These are phyloP conservation scores for Cryptococcus jaspeensis DNA, from an alignment of 1,284 basidiomycete genomes.

Conservation along the genomic window DNA sequence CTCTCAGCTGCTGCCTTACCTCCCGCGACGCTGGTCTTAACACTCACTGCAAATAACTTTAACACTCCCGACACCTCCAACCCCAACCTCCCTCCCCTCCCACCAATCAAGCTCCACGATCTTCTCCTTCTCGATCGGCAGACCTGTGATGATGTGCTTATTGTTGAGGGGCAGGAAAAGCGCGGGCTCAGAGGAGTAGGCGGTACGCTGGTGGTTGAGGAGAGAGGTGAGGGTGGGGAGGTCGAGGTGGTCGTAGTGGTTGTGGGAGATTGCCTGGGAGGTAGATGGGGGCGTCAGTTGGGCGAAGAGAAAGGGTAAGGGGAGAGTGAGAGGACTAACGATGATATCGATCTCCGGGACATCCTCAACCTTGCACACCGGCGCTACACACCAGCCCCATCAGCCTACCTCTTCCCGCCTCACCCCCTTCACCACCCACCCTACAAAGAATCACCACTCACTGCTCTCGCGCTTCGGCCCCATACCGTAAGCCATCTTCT, in stretches of 20 bases:
- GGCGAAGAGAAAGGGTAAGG: not conserved
- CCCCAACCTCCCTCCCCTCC: constrained; percentile 50
- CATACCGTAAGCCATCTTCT: constrained; percentile 59
- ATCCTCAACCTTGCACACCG: constrained; percentile 61
- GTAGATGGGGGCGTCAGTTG: not conserved
- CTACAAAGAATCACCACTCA: constrained; percentile 34
- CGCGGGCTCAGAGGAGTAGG: constrained; percentile 55
- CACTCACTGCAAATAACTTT: constrained; percentile 39
- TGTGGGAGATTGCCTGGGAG: constrained; percentile 55
- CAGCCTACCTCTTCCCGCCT: too few relatives aligned
- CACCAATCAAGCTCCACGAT: constrained; percentile 71
- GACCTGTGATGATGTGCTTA: constrained; percentile 53
- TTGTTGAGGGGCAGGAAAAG: constrained; percentile 67
- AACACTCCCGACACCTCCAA: constrained; percentile 32
- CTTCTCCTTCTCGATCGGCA: constrained; percentile 46
- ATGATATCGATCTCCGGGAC: constrained; percentile 66
- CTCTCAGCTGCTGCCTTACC: not conserved
- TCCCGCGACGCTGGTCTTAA: too few relatives aligned
- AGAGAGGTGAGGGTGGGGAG: constrained; percentile 57
- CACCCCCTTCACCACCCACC: too few relatives aligned
- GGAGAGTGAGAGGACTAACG: constrained; percentile 52
- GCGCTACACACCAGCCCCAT: constrained; percentile 44
- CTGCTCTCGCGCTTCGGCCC: constrained; percentile 62
- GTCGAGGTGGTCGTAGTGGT: constrained; percentile 70
- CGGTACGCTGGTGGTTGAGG: constrained; percentile 16